Conservation (phyloP, 2,329 filamentous ascomycete species). For the Myrmaecium sp. region DNA sequence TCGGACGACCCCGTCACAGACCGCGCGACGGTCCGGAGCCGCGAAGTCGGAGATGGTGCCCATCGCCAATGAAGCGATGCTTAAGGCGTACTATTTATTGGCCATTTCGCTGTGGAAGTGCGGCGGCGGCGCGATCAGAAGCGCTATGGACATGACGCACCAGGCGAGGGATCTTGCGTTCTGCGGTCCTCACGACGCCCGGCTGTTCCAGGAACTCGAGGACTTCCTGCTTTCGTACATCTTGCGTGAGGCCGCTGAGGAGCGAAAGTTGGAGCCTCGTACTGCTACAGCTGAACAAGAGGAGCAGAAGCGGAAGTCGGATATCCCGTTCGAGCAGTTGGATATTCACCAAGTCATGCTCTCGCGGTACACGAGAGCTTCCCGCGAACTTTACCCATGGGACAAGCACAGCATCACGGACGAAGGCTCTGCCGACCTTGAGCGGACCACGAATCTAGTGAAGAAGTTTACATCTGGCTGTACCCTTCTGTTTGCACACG, state of each 20-base stretch:
- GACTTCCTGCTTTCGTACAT: conserved; percentile 5
- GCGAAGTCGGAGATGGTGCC: too few species aligned
- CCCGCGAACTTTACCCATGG: conserved; percentile 8
- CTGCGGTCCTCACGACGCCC: conserved; percentile 3
- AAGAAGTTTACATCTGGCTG: too few species aligned
- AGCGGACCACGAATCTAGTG: too few species aligned
- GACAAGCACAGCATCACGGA: too few species aligned
- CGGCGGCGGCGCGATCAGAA: conserved; percentile 8
- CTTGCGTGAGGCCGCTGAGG: conserved; percentile 2
- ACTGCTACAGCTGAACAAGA: too few species aligned
- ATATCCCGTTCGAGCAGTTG: too few species aligned
- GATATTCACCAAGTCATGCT: conserved; percentile 4
- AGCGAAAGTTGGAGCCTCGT: conserved; percentile 1
- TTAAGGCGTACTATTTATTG: conserved; percentile 9
- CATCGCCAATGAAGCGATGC: conserved; percentile 4
- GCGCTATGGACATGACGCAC: conserved; percentile 7
- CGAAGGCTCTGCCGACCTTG: too few species aligned
- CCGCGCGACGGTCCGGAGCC: too few species aligned
- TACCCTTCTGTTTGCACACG: too few species aligned
- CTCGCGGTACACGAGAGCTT: conserved; percentile 5
- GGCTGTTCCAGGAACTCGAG: conserved; percentile 4
- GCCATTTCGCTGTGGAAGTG: conserved; percentile 9
- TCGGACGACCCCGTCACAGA: background rate
- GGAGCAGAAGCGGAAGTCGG: too few species aligned
- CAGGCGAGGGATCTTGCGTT: conserved; percentile 1